Conservation (phyloP, 1,284 basidiomycete species). For the Mycena sp. region DNA sequence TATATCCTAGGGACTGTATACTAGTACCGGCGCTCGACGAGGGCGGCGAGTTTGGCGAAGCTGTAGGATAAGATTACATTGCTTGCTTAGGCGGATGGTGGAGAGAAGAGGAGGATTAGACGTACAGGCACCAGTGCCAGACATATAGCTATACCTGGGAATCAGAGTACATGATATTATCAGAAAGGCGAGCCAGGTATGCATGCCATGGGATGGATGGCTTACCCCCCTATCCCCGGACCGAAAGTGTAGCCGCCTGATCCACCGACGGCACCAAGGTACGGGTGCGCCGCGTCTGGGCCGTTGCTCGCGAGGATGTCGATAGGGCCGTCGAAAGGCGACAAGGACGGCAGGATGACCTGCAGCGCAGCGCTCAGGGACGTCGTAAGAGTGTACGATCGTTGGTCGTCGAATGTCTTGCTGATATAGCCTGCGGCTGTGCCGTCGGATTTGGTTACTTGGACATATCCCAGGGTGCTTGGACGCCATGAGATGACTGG, state of each 20-base stretch:
- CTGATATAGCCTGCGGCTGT: conserved; percentile 6
- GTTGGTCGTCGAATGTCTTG: conserved; percentile 6
- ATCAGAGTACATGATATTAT: background rate
- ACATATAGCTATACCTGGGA: conserved; percentile 3
- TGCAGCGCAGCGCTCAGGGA: background rate
- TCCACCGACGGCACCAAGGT: conserved; percentile 17
- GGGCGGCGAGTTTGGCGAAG: conserved; percentile 8
- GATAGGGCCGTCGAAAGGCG: background rate
- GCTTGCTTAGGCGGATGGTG: background rate
- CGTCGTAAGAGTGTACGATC: conserved; percentile 6
- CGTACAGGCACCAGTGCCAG: conserved; percentile 10
- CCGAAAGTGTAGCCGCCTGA: background rate
- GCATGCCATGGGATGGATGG: too few species aligned
- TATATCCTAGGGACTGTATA: conserved; percentile 4
- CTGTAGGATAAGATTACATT: background rate
- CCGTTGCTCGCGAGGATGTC: conserved; percentile 9
- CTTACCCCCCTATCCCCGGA: background rate
- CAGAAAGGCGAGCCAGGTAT: too few species aligned
- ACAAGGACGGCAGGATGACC: conserved; percentile 2
- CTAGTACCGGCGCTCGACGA: conserved; percentile 12
- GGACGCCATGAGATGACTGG: background rate
- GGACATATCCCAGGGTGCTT: conserved; percentile 6
- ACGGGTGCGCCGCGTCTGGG: conserved; percentile 2
- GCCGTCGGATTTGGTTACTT: background rate
- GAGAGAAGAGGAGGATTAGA: background rate